phyloP scores from a whole-genome alignment of 2,329 filamentous ascomycete genomes.

The Ilyonectria robusta region DNA sequence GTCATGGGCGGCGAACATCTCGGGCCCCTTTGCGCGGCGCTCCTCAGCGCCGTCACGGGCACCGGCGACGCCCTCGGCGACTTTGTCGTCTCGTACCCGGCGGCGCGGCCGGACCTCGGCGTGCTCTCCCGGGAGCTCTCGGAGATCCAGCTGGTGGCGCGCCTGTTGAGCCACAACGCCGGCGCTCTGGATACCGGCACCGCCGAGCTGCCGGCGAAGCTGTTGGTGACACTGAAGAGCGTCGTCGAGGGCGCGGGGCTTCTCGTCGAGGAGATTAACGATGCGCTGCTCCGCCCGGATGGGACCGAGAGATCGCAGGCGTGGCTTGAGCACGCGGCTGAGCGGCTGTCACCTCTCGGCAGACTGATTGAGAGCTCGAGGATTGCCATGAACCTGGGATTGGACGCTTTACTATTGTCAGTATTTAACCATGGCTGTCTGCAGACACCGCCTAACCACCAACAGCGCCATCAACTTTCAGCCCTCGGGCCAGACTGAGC shows the following conservation, averaged over 20 bases:
- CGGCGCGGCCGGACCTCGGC: conserved; percentile 43
- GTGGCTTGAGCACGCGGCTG: conserved; percentile 45
- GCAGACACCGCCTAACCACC: conserved; percentile 22
- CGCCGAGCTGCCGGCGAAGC: conserved; percentile 27
- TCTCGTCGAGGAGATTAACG: conserved; percentile 42
- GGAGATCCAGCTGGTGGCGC: conserved; percentile 45
- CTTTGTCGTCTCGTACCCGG: conserved; percentile 44
- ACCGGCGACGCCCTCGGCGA: conserved; percentile 41
- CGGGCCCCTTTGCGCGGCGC: conserved; percentile 38
- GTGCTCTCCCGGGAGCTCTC: conserved; percentile 47
- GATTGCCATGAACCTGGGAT: conserved; percentile 43
- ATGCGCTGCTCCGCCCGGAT: conserved; percentile 37
- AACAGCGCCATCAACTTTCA: conserved; percentile 42
- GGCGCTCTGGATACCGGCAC: conserved; percentile 33
- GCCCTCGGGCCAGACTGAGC: conserved; percentile 37
- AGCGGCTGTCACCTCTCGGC: conserved; percentile 38
- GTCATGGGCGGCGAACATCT: conserved; percentile 25
- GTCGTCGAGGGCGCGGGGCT: conserved; percentile 38
- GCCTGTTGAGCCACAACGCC: conserved; percentile 44
- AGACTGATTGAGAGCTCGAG: conserved; percentile 39
- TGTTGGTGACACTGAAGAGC: conserved; percentile 33
- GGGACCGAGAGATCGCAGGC: conserved; percentile 27
- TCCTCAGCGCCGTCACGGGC: conserved; percentile 38
- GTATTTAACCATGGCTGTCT: background rate
- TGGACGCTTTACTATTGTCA: conserved; percentile 43